A percentile compares a stretch with the other conserved stretches of the same genome.
These are phyloP conservation scores for Aspergillus pseudoterreus DNA, from an alignment of 2,329 filamentous ascomycete genomes.

Conservation along the genomic window DNA sequence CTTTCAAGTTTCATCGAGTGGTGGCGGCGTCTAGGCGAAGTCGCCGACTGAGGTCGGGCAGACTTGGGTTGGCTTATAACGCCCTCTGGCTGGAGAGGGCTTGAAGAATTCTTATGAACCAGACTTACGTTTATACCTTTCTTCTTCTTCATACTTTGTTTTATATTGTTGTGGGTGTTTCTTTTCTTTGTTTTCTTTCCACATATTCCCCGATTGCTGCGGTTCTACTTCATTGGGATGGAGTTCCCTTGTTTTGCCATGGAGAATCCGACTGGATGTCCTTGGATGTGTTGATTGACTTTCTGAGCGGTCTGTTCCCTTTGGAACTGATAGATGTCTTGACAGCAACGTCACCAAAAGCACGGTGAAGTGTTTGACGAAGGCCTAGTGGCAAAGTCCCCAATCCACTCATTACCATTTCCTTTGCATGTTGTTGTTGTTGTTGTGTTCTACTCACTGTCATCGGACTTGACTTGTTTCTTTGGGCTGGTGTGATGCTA, in stretches of 20 bases:
- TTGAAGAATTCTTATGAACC: slow-evolving; percentile 6
- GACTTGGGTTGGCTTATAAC: background rate
- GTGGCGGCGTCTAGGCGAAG: slow-evolving; percentile 17
- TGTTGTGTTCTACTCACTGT: background rate
- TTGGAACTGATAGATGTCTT: slow-evolving; percentile 7
- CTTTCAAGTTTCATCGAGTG: background rate
- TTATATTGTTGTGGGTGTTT: slow-evolving; percentile 5
- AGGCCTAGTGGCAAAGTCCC: background rate
- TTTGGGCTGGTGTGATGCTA: background rate
- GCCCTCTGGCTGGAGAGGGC: slow-evolving; percentile 1
- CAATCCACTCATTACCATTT: background rate
- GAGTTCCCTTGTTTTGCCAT: background rate
- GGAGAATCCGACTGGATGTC: background rate
- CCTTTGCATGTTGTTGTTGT: background rate
- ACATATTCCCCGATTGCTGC: slow-evolving; percentile 1
- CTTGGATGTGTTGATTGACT: background rate
- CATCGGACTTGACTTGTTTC: background rate
- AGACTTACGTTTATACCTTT: slow-evolving; percentile 16
- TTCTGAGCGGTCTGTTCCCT: background rate
- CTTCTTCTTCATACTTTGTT: slow-evolving; percentile 3
- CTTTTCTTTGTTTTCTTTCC: slow-evolving; percentile 3
- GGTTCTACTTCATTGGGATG: background rate
- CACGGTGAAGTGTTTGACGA: background rate
- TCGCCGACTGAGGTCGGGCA: background rate
- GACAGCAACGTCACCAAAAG: background rate